Conservation (phyloP, 176 grass and related monocot genomes). For the Juncus inflexus region DNA sequence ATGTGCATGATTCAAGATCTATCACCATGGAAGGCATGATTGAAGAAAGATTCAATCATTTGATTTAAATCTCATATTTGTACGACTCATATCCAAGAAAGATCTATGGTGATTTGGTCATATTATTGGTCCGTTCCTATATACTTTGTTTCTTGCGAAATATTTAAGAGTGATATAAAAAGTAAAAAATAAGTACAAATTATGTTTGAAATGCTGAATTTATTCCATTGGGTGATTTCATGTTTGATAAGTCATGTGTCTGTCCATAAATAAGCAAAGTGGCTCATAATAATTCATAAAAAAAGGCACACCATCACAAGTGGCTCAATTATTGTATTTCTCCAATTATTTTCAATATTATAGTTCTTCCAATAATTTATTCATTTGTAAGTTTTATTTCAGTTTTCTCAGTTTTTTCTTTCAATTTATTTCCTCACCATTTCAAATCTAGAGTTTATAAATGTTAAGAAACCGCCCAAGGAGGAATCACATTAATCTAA, state of each 20-base stretch:
- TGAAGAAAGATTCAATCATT: too few relatives aligned
- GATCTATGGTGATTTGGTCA: constrained; percentile 14
- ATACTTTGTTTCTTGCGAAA: neutral
- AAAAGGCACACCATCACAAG: neutral
- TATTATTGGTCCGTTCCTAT: constrained; percentile 1
- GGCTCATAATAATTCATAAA: neutral
- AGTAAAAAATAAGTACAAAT: too few relatives aligned
- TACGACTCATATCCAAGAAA: neutral
- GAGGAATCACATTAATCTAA: too few relatives aligned
- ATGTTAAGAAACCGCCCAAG: too few relatives aligned
- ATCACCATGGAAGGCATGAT: too few relatives aligned
- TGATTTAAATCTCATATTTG: neutral
- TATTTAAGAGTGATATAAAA: neutral
- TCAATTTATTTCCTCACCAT: too few relatives aligned
- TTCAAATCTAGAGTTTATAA: too few relatives aligned
- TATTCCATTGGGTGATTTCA: neutral
- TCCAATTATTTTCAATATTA: neutral
- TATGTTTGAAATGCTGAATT: neutral
- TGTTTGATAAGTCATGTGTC: constrained; percentile 3
- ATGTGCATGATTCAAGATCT: too few relatives aligned
- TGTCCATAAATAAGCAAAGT: constrained; percentile 1
- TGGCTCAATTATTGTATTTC: neutral
- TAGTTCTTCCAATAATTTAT: neutral
- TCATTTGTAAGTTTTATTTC: too few relatives aligned
- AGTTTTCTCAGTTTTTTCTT: too few relatives aligned